A percentile compares a stretch with the other conserved stretches of the same genome.
These are phyloP conservation scores for Elsinoe ampelina DNA, from an alignment of 2,329 filamentous ascomycete species.

Conservation along the genomic window DNA sequence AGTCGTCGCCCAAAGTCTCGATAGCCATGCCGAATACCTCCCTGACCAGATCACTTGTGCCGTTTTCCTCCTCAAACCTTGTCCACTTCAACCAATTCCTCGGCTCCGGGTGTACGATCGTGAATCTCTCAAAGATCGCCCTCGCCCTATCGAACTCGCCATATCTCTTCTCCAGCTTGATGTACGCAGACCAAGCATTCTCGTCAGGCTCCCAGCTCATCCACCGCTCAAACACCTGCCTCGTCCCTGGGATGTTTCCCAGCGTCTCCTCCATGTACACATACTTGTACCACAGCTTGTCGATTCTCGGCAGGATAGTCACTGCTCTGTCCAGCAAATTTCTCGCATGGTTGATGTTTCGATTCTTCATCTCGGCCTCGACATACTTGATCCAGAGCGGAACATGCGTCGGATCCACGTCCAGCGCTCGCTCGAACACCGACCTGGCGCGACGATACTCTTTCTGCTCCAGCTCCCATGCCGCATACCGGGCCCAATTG, in stretches of 20 bases:
- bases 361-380: slow-evolving; percentile 88
- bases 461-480: slow-evolving; percentile 97
- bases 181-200: slow-evolving; percentile 89
- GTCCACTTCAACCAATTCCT: slow-evolving; percentile 99
- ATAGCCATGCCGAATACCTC: slow-evolving; percentile 86
- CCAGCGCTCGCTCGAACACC: slow-evolving; percentile 88
- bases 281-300: slow-evolving; percentile 99
- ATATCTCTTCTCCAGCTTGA: slow-evolving; percentile 94
- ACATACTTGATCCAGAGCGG: slow-evolving; percentile 87
- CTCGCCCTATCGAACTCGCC: slow-evolving; percentile 84
- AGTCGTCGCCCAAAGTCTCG: slow-evolving; percentile 83
- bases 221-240: slow-evolving; percentile 95
- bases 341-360: slow-evolving; percentile 93
- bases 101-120: slow-evolving; percentile 84
- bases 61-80: slow-evolving; percentile 91
- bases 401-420: slow-evolving; percentile 80
- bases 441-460: slow-evolving; percentile 86
- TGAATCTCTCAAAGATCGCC: slow-evolving; percentile 82
- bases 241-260: slow-evolving; percentile 81
- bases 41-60: slow-evolving; percentile 80
- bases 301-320: slow-evolving; percentile 77
- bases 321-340: slow-evolving; percentile 94
- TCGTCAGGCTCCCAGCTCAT: slow-evolving; percentile 98
- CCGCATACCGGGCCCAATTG: slow-evolving; percentile 97
- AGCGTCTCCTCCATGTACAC: slow-evolving; percentile 98